A percentile compares a stretch with the other conserved stretches of the same genome.
These are phyloP conservation scores for Moelleriella libera DNA, from an alignment of 2,329 filamentous ascomycete species.

Conservation along the genomic window DNA sequence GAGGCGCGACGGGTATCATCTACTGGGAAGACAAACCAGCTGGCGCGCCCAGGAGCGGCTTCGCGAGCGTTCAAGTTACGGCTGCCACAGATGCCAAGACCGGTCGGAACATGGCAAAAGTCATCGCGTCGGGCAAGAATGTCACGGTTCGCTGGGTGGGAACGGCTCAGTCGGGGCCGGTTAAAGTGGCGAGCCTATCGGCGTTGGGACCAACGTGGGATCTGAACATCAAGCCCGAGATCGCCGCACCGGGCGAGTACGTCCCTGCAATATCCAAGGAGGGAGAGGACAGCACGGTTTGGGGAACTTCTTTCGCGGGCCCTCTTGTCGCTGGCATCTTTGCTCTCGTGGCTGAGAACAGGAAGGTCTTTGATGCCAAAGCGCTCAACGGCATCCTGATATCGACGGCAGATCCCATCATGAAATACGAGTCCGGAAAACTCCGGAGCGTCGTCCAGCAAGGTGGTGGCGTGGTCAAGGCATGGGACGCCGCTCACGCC, in stretches of 20 bases:
- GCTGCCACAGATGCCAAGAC: background rate
- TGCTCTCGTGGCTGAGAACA: slow-evolving; percentile 1
- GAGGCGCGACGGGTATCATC: background rate
- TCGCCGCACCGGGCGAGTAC: slow-evolving; percentile 20
- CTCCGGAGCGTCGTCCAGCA: slow-evolving; percentile 14
- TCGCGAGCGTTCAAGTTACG: background rate
- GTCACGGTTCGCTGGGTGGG: background rate
- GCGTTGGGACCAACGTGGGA: slow-evolving; percentile 11
- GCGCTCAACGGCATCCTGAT: slow-evolving; percentile 2
- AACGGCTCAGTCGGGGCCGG: background rate
- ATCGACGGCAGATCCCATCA: slow-evolving; percentile 3
- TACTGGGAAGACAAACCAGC: background rate
- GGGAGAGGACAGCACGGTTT: background rate
- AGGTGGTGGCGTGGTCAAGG: slow-evolving; percentile 38
- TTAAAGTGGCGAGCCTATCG: background rate
- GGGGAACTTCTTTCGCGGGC: slow-evolving; percentile 1
- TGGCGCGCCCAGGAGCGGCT: background rate
- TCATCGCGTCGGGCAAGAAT: background rate
- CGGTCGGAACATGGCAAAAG: background rate
- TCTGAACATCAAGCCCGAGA: slow-evolving; percentile 25
- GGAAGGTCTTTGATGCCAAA: background rate
- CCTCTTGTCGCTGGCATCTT: slow-evolving; percentile 1
- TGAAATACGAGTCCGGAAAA: background rate
- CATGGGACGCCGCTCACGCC: slow-evolving; percentile 34
- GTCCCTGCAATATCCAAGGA: background rate